Evolutionary conservation across 768 basidiomycete genomes (phyloP), one percentile per base, ranked within the genome.

Genomic region (Russula griseocarnosa): DNA sequence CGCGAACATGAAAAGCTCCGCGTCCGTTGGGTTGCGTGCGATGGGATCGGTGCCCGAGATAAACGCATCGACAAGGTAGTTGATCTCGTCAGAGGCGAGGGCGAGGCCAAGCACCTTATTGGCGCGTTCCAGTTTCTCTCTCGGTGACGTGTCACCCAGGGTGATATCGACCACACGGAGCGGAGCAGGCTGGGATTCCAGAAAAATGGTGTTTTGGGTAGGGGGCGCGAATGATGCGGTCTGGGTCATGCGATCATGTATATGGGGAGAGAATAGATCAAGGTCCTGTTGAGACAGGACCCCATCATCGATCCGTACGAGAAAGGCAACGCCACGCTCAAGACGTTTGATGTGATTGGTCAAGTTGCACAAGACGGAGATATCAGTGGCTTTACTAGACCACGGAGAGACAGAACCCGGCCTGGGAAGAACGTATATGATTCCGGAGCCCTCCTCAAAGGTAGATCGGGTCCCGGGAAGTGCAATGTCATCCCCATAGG

Each of bases 1-100:
- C 3, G 97, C 96, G 75, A 98, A 99, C 97, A 98, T 99, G 83
- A 99, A 99, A 9, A 99, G 81, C 73, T 99, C 97, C 3, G 96
- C 95, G 72, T 98, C 97, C 44, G 92, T 97, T 9, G 96, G 97
- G 72, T 93, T 88, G 40, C 95, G 86, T 54, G 80, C 79, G 74
- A 90, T 84, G 1, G 89, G 81, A 14, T 79, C 72, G 6, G 78
- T 62, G 6, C 89, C 88, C n/a, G 87, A 79, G 30, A 91, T 80
- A 75, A 94, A 99, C 13, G 91, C 94, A 58, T 90, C 81, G 67
- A 97, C 82, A 67, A 98, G 86, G 75, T 98, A 99, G 36, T 56
- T 84, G 66, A 98, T 91, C 74, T 99, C 97, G 60, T 94, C 90
- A 0, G 82, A 70, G 0, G 94, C 89, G 8, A 99, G 83, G 0